phyloP scores from a whole-genome alignment of 2,329 filamentous ascomycete species.

The Xylariaceae sp. region DNA sequence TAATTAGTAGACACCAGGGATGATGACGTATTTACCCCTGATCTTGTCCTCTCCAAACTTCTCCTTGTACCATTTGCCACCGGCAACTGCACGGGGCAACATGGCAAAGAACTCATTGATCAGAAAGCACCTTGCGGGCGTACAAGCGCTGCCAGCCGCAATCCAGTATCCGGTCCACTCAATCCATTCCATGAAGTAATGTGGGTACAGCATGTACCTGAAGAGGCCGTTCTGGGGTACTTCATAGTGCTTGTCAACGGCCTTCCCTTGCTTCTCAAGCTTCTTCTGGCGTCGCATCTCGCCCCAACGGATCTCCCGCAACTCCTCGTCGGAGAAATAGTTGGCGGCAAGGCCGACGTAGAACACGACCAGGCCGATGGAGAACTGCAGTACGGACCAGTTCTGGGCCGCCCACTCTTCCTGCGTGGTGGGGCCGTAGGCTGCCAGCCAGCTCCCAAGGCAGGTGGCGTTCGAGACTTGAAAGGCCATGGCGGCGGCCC shows the following conservation, averaged over 20 bases:
- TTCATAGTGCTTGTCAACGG: slow-evolving; percentile 81
- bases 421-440: slow-evolving; percentile 71
- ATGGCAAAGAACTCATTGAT: slow-evolving; percentile 89
- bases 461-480: slow-evolving; percentile 80
- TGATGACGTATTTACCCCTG: slow-evolving; percentile 71
- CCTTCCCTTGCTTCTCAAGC: slow-evolving; percentile 42
- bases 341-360: slow-evolving; percentile 76
- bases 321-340: slow-evolving; percentile 85
- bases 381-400: slow-evolving; percentile 50
- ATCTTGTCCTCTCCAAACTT: slow-evolving; percentile 87
- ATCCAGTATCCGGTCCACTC: slow-evolving; percentile 94
- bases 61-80: slow-evolving; percentile 82
- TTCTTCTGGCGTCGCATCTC: slow-evolving; percentile 63
- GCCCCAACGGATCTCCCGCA: slow-evolving; percentile 80
- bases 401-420: slow-evolving; percentile 50
- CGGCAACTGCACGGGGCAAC: slow-evolving; percentile 81
- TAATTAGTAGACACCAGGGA: slow-evolving; percentile 45
- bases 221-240: slow-evolving; percentile 86
- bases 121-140: slow-evolving; percentile 79
- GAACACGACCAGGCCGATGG: slow-evolving; percentile 73
- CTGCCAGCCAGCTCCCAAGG: slow-evolving; percentile 79
- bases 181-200: slow-evolving; percentile 96
- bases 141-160: slow-evolving; percentile 66
- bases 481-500: slow-evolving; percentile 67
- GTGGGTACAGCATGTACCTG: slow-evolving; percentile 80